These are phyloP conservation scores for Collybia nuda DNA, from an alignment of 768 basidiomycete genomes.

Conservation along the genomic window DNA sequence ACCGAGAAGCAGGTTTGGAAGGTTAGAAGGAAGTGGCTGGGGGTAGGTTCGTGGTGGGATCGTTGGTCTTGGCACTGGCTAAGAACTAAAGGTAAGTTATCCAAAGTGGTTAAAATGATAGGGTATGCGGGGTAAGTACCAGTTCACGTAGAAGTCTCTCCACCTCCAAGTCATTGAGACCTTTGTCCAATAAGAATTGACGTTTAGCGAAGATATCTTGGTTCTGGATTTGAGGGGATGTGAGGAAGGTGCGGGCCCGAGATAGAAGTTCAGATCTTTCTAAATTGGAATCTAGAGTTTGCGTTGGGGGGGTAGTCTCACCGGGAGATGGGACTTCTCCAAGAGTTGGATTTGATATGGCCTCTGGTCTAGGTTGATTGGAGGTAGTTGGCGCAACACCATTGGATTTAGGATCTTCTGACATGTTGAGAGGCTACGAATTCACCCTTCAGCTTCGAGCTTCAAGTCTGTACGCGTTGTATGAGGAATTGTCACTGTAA, in stretches of 20 bases:
- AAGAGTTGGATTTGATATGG: not conserved
- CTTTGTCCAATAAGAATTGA: conserved; percentile 69
- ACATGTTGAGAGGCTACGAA: too few relatives aligned
- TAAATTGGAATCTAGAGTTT: not conserved
- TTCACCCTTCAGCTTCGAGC: too few relatives aligned
- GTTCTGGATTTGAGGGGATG: conserved; percentile 60
- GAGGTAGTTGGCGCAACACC: too few relatives aligned
- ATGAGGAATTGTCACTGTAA: too few relatives aligned
- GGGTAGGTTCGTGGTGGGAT: conserved; percentile 78
- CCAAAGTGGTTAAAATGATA: too few relatives aligned
- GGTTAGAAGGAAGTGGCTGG: conserved; percentile 62
- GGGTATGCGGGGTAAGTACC: not conserved
- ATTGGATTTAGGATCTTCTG: too few relatives aligned
- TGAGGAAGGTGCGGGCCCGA: conserved; percentile 64
- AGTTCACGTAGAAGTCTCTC: conserved; percentile 52
- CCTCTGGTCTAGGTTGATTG: too few relatives aligned
- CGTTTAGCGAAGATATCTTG: conserved; percentile 60
- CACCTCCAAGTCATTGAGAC: conserved; percentile 61
- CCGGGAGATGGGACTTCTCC: not conserved
- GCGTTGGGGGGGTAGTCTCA: not conserved
- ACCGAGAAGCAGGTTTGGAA: conserved; percentile 67
- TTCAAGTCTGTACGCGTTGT: too few relatives aligned
- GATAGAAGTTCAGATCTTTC: conserved; percentile 44
- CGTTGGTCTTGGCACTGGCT: conserved; percentile 40
- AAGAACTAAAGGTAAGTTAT: not conserved